Conservation (phyloP, 176 grass and related monocot species). For the Guadua angustifolia region DNA sequence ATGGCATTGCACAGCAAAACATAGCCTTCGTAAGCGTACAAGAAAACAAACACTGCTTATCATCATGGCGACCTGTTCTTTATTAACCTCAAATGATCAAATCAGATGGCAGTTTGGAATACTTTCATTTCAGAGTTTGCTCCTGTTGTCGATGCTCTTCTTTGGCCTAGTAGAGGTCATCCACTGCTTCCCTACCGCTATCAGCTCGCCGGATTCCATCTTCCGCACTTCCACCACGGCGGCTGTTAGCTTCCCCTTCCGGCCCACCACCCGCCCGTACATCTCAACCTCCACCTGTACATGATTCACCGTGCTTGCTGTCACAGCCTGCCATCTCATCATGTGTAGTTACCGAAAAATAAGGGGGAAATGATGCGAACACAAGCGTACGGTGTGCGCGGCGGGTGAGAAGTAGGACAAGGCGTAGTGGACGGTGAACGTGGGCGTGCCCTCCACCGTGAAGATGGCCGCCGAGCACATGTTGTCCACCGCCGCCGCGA, state of each 20-base stretch:
- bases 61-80: too few relatives aligned
- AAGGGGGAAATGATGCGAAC: too few relatives aligned
- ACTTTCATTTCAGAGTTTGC: background rate
- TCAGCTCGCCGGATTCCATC: conserved; percentile 39
- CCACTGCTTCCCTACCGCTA: conserved; percentile 59
- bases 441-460: conserved; percentile 46
- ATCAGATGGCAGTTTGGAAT: too few relatives aligned
- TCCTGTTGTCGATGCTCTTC: background rate
- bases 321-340: background rate
- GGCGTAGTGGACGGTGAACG: conserved; percentile 48
- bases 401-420: conserved; percentile 54
- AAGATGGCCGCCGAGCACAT: conserved; percentile 50
- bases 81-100: background rate
- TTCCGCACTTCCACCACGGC: conserved; percentile 55
- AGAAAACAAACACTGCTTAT: too few relatives aligned
- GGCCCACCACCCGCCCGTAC: conserved; percentile 39
- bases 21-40: background rate
- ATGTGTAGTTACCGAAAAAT: too few relatives aligned
- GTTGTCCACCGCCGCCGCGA: conserved; percentile 43
- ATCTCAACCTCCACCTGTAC: conserved; percentile 53
- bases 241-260: conserved; percentile 52
- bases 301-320: background rate
- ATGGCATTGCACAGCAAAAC: too few relatives aligned
- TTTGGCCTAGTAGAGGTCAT: conserved; percentile 38
- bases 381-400: conserved; percentile 23